These are phyloP conservation scores for Panaeolus papilionaceus DNA, from an alignment of 768 basidiomycete species.

Conservation along the genomic window DNA sequence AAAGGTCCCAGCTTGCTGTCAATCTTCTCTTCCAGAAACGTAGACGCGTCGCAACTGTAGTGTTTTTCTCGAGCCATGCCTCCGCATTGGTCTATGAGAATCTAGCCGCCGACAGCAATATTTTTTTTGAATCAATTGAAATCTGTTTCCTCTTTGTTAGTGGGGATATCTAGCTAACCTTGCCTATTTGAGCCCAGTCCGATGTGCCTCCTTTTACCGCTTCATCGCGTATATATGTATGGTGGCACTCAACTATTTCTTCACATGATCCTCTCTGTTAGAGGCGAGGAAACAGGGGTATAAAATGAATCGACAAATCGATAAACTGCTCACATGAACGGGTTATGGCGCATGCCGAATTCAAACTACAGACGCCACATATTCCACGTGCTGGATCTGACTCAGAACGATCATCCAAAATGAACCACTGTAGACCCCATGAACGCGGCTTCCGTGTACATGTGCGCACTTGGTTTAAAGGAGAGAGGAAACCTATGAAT, in stretches of 20 bases:
- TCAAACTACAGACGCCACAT: constrained; percentile 1
- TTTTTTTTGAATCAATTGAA: background rate
- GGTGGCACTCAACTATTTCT: background rate
- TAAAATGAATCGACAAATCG: constrained; percentile 2
- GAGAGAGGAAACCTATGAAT: background rate
- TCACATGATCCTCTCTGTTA: constrained; percentile 2
- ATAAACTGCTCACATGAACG: background rate
- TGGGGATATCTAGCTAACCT: background rate
- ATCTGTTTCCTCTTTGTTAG: background rate
- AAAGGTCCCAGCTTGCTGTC: background rate
- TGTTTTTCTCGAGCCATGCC: background rate
- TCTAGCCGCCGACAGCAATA: background rate
- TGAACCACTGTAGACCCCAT: background rate
- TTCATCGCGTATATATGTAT: background rate
- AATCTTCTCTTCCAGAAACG: background rate
- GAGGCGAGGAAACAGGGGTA: background rate
- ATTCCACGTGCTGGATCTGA: constrained; percentile 7
- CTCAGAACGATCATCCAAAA: constrained; percentile 10
- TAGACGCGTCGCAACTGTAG: background rate
- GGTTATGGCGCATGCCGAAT: background rate
- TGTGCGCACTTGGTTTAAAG: background rate
- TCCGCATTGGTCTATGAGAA: background rate
- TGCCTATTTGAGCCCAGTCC: background rate
- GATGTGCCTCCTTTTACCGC: background rate
- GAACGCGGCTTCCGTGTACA: background rate